Conservation (phyloP, 139 green algal species). For the Trebouxia sp. region DNA sequence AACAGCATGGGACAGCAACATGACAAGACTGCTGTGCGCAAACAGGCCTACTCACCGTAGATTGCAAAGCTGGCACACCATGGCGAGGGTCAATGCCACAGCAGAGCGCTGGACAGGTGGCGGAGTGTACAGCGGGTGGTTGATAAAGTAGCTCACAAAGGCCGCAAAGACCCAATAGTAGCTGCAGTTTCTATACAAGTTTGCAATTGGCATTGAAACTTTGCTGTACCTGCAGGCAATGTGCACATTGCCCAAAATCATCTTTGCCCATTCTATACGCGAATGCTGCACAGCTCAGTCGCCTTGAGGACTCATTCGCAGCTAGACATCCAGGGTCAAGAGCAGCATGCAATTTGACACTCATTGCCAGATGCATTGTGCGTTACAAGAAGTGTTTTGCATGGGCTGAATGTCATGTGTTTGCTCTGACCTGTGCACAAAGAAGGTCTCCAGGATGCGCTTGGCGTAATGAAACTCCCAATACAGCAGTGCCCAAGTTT, state of each 20-base stretch:
- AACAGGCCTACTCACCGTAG: slow-evolving; percentile 47
- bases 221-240: slow-evolving; percentile 79
- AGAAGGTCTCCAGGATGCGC: slow-evolving; percentile 93
- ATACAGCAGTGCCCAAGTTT: slow-evolving; percentile 76
- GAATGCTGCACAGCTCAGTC: too few relatives aligned
- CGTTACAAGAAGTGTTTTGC: too few relatives aligned
- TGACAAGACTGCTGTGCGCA: background rate
- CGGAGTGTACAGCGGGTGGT: slow-evolving; percentile 95
- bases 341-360: too few relatives aligned
- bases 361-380: too few relatives aligned
- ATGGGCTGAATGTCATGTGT: too few relatives aligned
- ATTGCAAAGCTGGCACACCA: slow-evolving; percentile 79
- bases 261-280: background rate
- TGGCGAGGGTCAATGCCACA: slow-evolving; percentile 52
- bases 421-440: slow-evolving; percentile 86
- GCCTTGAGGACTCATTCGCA: too few relatives aligned
- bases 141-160: slow-evolving; percentile 96
- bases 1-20: background rate
- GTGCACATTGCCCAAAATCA: too few relatives aligned
- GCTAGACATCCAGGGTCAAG: too few relatives aligned
- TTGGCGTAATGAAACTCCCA: slow-evolving; percentile 97
- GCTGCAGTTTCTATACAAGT: slow-evolving; percentile 94
- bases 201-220: slow-evolving; percentile 95
- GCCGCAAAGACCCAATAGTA: slow-evolving; percentile 89
- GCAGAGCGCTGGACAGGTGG: slow-evolving; percentile 44